Conservation (phyloP, 2,329 filamentous ascomycete species). For the Penicillium griseofulvum region DNA sequence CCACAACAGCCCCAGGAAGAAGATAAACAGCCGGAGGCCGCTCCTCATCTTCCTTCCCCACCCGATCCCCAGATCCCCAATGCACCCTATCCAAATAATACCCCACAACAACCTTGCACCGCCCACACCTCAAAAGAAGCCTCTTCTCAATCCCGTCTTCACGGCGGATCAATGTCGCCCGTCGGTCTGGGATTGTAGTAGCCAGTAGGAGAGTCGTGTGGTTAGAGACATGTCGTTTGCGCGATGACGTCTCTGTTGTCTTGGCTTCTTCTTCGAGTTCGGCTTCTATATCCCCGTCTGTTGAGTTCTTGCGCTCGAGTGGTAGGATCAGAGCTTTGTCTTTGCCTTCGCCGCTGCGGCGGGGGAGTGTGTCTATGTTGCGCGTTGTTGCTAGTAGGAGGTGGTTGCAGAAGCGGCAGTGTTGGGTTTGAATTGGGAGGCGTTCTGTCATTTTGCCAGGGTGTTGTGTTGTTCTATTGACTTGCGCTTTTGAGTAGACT, state of each 20-base stretch:
- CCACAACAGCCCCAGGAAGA: slow-evolving; percentile 58
- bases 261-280: slow-evolving; percentile 22
- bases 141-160: slow-evolving; percentile 68
- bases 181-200: slow-evolving; percentile 48
- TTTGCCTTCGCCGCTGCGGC: slow-evolving; percentile 48
- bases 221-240: slow-evolving; percentile 15
- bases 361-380: slow-evolving; percentile 52
- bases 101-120: slow-evolving; percentile 61
- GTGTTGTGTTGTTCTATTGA: background rate
- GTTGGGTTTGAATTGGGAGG: slow-evolving; percentile 52
- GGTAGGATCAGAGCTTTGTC: slow-evolving; percentile 60
- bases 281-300: slow-evolving; percentile 18
- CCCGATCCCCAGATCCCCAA: slow-evolving; percentile 26
- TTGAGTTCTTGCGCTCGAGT: slow-evolving; percentile 29
- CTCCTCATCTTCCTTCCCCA: slow-evolving; percentile 24
- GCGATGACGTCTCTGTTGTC: slow-evolving; percentile 6
- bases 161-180: slow-evolving; percentile 52
- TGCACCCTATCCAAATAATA: slow-evolving; percentile 60
- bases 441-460: slow-evolving; percentile 4
- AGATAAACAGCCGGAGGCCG: slow-evolving; percentile 56
- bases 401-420: slow-evolving; percentile 63
- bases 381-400: slow-evolving; percentile 62
- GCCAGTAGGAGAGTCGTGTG: slow-evolving; percentile 54
- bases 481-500: background rate
- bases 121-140: slow-evolving; percentile 56